These are phyloP conservation scores for Remersonia thermophila DNA, from an alignment of 2,329 filamentous ascomycete genomes.

Conservation along the genomic window DNA sequence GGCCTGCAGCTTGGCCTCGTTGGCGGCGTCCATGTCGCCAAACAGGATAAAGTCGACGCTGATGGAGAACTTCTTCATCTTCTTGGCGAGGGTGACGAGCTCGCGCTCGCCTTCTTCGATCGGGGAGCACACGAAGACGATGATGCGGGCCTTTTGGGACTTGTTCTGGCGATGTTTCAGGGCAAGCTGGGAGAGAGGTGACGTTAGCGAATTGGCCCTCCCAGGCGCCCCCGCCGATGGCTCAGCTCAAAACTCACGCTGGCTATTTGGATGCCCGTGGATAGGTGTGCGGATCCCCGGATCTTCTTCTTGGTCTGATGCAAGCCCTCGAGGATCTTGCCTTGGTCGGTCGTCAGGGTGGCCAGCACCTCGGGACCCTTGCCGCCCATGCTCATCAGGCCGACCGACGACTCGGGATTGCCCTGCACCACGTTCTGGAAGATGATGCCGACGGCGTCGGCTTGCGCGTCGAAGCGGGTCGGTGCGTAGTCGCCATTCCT, in stretches of 20 bases:
- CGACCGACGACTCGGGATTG: conserved; percentile 94
- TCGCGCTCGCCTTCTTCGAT: conserved; percentile 82
- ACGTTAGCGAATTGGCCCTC: too few species aligned
- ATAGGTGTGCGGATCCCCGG: conserved; percentile 73
- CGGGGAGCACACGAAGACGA: conserved; percentile 91
- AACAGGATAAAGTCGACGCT: conserved; percentile 92
- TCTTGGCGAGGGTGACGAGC: conserved; percentile 80
- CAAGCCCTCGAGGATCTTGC: conserved; percentile 85
- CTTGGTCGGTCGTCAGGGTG: conserved; percentile 90
- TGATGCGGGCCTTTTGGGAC: conserved; percentile 88
- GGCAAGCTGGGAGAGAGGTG: conserved; percentile 60
- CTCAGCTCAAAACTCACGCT: conserved; percentile 47
- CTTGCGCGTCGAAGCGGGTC: conserved; percentile 90
- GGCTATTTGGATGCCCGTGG: conserved; percentile 90
- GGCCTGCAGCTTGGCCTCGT: conserved; percentile 79
- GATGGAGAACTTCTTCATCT: conserved; percentile 97
- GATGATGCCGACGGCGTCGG: conserved; percentile 86
- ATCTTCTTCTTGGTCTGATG: conserved; percentile 87
- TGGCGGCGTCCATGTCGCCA: conserved; percentile 81
- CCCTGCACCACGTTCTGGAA: conserved; percentile 92
- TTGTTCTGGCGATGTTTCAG: conserved; percentile 98
- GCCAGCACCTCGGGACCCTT: conserved; percentile 95
- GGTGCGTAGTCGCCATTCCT: conserved; percentile 89
- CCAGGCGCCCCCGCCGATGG: too few species aligned
- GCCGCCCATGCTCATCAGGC: conserved; percentile 97